These are phyloP conservation scores for Eleusine indica DNA, from an alignment of 176 grass and related monocot species.

Conservation along the genomic window DNA sequence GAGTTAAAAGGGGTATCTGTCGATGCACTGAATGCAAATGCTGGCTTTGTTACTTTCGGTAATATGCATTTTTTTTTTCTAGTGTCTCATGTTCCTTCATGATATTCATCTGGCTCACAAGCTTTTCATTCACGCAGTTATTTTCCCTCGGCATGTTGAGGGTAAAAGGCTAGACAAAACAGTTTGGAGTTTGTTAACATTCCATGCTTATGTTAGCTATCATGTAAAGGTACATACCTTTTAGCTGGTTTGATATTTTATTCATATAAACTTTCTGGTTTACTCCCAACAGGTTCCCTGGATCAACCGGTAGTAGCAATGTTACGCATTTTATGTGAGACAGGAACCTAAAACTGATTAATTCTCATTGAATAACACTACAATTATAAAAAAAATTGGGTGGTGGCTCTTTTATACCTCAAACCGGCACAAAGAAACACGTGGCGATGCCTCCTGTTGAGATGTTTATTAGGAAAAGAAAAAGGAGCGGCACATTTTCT, in stretches of 20 bases:
- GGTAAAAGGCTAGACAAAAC: slow-evolving; percentile 89
- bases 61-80: slow-evolving; percentile 42
- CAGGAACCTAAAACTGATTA: not conserved
- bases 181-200: slow-evolving; percentile 99
- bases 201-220: slow-evolving; percentile 99
- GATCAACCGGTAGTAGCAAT: slow-evolving; percentile 8
- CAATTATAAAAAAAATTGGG: not conserved
- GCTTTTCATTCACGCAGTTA: slow-evolving; percentile 63
- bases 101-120: slow-evolving; percentile 32
- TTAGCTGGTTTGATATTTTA: slow-evolving; percentile 20
- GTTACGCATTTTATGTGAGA: slow-evolving; percentile 21
- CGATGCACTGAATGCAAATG: slow-evolving; percentile 86
- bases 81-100: slow-evolving; percentile 14
- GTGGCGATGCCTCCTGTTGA: not conserved
- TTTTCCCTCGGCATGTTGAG: slow-evolving; percentile 91
- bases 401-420: not conserved
- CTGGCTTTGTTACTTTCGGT: slow-evolving; percentile 99
- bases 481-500: not conserved
- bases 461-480: not conserved
- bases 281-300: slow-evolving; percentile 2
- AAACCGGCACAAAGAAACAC: slow-evolving; percentile 17
- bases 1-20: slow-evolving; percentile 84
- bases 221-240: slow-evolving; percentile 82
- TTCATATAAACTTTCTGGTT: slow-evolving; percentile 10
- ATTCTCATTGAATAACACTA: not conserved